Base-by-base conservation (phyloP, 2,329 filamentous ascomycete genomes). In the Penicillium italicum region DNA sequence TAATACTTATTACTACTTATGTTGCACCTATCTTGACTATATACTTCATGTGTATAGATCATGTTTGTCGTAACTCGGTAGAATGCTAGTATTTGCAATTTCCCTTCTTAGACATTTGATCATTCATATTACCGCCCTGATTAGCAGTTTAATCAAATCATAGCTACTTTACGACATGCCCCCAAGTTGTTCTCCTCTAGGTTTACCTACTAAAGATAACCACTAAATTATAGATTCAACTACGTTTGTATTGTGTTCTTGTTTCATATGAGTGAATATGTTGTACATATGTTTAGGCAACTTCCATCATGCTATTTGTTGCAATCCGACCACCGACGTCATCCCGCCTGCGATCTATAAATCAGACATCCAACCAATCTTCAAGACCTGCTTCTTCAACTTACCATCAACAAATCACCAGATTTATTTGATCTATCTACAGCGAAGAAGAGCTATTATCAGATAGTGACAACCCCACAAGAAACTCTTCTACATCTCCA, bases 321-420 rank as follows among this genome's bases (percentile, higher is more conserved):
- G 33, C 43, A 51, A 28, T n/a, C 33, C 11, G 46, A 59, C 59
- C 62, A 49, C 59, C 61, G 62, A 64, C 62, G 61, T 64, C 62
- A 64, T 60, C 49, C 51, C 43, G 42, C 24, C 22, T 41, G 4
- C 24, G 54, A 58, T 59, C 49, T 62, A 61, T 56, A 59, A 50
- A 56, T 53, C 20, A 28, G 37, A 37, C 38, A 44, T 48, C 3
- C 16, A 26, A 34, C 24, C 30, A n/a, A 30, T 24, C 16, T 43
- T 20, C 26, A 37, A 31, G 10, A 8, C 45, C 16, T 24, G 12
- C 12, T 49, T 49, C 50, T 36, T n/a, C 36, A 22, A 33, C 42
- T 30, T 10, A 30, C 33, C 18, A 22, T 22, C 31, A 56, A 28
- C 14, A 9, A 43, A 28, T 9, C 12, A 26, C 20, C 8, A 44